Conservation (phyloP, 148 eudicot species). For the Chenopodium album region DNA sequence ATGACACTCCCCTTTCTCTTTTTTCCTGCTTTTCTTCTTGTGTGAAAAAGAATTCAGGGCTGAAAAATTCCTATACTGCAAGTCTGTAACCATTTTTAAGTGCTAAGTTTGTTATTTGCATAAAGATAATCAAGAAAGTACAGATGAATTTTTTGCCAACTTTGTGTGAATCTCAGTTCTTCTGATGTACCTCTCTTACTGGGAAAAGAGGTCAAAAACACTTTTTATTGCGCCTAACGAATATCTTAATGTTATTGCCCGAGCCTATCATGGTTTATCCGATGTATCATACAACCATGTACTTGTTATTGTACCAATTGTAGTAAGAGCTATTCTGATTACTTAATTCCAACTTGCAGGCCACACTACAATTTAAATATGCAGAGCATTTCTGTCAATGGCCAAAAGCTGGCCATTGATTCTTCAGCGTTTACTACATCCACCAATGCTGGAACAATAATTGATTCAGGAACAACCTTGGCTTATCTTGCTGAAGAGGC, state of each 20-base stretch:
- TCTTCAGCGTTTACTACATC: conserved; percentile 72
- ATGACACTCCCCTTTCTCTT: conserved; percentile 13
- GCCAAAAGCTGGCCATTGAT: conserved; percentile 58
- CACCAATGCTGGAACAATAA: conserved; percentile 67
- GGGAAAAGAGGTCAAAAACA: background rate
- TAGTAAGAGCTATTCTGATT: background rate
- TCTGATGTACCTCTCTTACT: background rate
- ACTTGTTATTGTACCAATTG: background rate
- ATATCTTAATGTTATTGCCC: background rate
- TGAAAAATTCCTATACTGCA: background rate
- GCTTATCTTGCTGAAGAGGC: conserved; percentile 91
- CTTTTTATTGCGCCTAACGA: background rate
- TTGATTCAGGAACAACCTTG: conserved; percentile 95
- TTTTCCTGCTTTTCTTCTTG: conserved; percentile 10
- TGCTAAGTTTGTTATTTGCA: background rate
- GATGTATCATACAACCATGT: background rate
- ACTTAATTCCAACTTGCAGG: conserved; percentile 44
- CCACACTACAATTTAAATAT: conserved; percentile 89
- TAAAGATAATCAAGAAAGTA: background rate
- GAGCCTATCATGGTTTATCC: background rate
- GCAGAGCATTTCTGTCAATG: conserved; percentile 80
- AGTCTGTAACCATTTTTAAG: background rate
- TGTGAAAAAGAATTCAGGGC: conserved; percentile 3
- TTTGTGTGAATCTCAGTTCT: background rate
- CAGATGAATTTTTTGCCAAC: background rate